Base-by-base conservation (phyloP, 345 rosid species). In the Salix exigua region DNA sequence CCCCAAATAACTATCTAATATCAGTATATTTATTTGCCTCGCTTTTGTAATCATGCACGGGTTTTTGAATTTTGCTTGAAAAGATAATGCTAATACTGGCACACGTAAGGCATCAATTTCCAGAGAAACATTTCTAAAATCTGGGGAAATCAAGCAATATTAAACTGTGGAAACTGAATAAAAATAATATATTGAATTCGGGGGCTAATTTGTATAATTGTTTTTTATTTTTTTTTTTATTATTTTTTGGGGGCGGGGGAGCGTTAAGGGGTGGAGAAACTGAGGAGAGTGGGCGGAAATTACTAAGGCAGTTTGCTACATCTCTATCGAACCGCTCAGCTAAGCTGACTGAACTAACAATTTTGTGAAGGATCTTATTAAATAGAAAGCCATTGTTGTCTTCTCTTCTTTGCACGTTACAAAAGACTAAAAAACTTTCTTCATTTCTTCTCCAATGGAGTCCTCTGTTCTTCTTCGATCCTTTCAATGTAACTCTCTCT, bases 381-480 rank as follows among this genome's bases (percentile, higher is more conserved):
- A 50, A 9, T 23, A 21, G 70, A 44, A 38, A 21, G 7, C 16
- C 63, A 37, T 14, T 67, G 62, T 17, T 33, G 46, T 33, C 46
- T 37, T 35, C 70, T 23, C 55, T 51, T 35, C 28, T 1, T n/a
- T 26, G 1, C 46, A 26, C 25, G 40, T 21, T 18, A 66, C 25
- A 31, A 19, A 14, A 25, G 66, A 28, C 16, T 11, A 38, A 17
- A 31, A 14, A n/a, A 17, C 30, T 31, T n/a, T 26, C 63, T 14
- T 46, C 2, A 14, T 35, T 18, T 37, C 72, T 62, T 55, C 73
- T 73, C 60, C 91, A 44, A 93, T 95, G 99, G 99, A 86, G 73
- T 89, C 93, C 75, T 86, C 90, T 42, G 79, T 90, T 46, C 82
- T 84, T 79, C 87, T 91, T 73, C 93, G 90, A 79, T 92, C 94